Percentiles rank a stretch among this genome's conserved stretches.
phyloP scores from a whole-genome alignment of 2,329 filamentous ascomycete genomes.

The Cladosporium sp. region DNA sequence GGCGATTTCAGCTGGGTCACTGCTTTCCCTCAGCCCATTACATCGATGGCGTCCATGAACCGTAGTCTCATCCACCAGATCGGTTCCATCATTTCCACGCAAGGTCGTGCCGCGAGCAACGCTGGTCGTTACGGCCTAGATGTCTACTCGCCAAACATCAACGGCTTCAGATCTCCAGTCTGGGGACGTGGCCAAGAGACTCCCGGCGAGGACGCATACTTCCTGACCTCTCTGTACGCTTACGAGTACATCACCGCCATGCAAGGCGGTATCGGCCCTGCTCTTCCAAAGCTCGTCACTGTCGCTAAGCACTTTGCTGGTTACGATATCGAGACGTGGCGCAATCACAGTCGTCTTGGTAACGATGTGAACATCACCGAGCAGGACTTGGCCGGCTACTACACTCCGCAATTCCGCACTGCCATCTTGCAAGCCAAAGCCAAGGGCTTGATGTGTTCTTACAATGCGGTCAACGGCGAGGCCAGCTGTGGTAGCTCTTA shows the following conservation, averaged over 20 bases:
- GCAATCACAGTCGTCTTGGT: slow-evolving; percentile 40
- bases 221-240: slow-evolving; percentile 30
- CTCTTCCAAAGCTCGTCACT: slow-evolving; percentile 42
- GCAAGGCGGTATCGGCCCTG: slow-evolving; percentile 37
- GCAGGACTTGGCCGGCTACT: slow-evolving; percentile 66
- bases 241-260: slow-evolving; percentile 38
- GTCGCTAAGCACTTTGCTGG: slow-evolving; percentile 51
- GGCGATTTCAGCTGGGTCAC: slow-evolving; percentile 58
- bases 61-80: slow-evolving; percentile 60
- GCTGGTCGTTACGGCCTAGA: slow-evolving; percentile 46
- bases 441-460: slow-evolving; percentile 57
- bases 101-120: slow-evolving; percentile 66
- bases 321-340: slow-evolving; percentile 35
- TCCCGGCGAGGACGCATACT: slow-evolving; percentile 44
- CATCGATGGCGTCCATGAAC: slow-evolving; percentile 62
- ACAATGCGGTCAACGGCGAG: slow-evolving; percentile 62
- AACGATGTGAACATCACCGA: slow-evolving; percentile 58
- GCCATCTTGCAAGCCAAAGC: slow-evolving; percentile 45
- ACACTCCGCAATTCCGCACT: slow-evolving; percentile 62
- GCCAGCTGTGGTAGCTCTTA: slow-evolving; percentile 63
- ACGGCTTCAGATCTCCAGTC: slow-evolving; percentile 15
- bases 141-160: slow-evolving; percentile 65
- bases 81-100: slow-evolving; percentile 56
- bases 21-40: slow-evolving; percentile 64
- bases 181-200: slow-evolving; percentile 34